A percentile compares a stretch with the other conserved stretches of the same genome.
Evolutionary conservation across 2,329 filamentous ascomycete species (phyloP).

Genomic region (Pseudogymnoascus sp.): DNA sequence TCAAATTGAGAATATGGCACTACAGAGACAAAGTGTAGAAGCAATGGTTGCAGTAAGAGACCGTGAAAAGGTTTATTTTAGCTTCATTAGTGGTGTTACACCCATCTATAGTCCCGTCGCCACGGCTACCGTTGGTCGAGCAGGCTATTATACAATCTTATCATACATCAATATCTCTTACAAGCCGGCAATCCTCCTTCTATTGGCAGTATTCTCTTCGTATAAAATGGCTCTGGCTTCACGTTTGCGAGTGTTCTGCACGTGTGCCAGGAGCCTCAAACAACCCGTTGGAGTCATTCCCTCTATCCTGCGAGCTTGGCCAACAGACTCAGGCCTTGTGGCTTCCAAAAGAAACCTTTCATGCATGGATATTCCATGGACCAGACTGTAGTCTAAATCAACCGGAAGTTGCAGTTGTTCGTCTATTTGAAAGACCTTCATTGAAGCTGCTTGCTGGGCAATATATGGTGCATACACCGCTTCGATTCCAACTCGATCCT

Average conservation of each 20-base stretch:
- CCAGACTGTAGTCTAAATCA: conserved; percentile 66
- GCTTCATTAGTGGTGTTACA: background rate
- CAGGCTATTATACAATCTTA: background rate
- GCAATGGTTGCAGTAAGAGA: background rate
- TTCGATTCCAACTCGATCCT: conserved; percentile 68
- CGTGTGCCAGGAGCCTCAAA: conserved; percentile 53
- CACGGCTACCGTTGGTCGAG: background rate
- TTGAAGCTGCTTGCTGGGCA: conserved; percentile 58
- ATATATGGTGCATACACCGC: conserved; percentile 84
- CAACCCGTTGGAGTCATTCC: conserved; percentile 60
- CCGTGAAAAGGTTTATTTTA: background rate
- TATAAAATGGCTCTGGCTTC: background rate
- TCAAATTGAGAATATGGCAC: background rate
- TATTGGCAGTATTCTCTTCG: background rate
- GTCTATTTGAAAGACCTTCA: conserved; percentile 63
- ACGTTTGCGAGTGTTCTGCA: conserved; percentile 28
- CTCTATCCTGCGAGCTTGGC: conserved; percentile 81
- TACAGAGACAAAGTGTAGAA: no score
- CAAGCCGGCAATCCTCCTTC: background rate
- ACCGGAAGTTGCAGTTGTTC: conserved; percentile 65
- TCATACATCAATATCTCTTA: background rate
- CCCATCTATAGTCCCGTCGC: background rate
- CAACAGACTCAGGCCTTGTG: conserved; percentile 74
- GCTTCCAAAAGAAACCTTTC: conserved; percentile 65
- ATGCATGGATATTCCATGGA: conserved; percentile 70